Conservation (phyloP, 306 rosid genomes). For the Parietaria judaica region DNA sequence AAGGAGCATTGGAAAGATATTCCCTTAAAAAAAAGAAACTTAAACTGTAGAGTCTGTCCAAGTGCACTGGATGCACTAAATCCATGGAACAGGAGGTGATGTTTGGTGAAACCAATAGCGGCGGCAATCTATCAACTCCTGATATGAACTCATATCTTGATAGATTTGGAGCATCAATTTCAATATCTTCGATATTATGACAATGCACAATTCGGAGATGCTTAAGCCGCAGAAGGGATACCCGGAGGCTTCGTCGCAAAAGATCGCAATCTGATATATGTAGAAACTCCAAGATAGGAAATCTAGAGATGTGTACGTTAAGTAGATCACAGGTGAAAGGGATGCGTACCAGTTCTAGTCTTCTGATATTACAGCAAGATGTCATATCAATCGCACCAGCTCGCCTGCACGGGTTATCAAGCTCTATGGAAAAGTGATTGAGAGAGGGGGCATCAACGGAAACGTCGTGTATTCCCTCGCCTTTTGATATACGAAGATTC, state of each 20-base stretch:
- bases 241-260: not conserved
- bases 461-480: not conserved
- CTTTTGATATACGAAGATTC: not conserved
- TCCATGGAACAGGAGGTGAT: not conserved
- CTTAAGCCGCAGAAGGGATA: not conserved
- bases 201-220: not conserved
- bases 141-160: not conserved
- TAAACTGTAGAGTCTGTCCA: too few species aligned
- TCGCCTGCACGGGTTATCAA: too few species aligned
- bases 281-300: slow-evolving; percentile 1
- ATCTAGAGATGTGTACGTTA: not conserved
- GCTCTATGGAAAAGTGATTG: not conserved
- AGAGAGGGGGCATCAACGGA: not conserved
- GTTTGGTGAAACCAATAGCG: not conserved
- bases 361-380: not conserved
- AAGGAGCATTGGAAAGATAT: too few species aligned
- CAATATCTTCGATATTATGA: not conserved
- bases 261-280: too few species aligned
- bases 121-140: not conserved
- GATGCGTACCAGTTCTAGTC: not conserved
- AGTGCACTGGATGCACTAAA: not conserved
- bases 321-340: not conserved
- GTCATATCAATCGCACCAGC: not conserved
- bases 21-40: too few species aligned
- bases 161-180: slow-evolving; percentile 2